Conservation (phyloP, 306 rosid species). For the Oxytropis ochrocephala region DNA sequence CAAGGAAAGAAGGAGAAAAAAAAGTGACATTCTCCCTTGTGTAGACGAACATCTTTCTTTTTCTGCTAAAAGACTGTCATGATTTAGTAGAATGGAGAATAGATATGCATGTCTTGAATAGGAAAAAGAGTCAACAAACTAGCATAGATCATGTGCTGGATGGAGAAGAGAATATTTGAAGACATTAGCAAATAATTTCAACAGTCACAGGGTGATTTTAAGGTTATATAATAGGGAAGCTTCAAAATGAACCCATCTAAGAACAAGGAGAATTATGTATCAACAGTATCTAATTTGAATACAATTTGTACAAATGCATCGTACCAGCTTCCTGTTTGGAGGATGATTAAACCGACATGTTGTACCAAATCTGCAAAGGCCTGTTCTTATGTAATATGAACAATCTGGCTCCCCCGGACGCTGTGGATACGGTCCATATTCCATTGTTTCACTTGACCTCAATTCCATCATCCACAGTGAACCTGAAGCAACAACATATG, state of each 20-base stretch:
- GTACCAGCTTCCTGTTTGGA: slow-evolving; percentile 82
- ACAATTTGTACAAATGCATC: slow-evolving; percentile 12
- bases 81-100: not conserved
- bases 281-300: slow-evolving; percentile 1
- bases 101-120: not conserved
- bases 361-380: slow-evolving; percentile 84
- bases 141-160: not conserved
- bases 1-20: not conserved
- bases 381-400: slow-evolving; percentile 88
- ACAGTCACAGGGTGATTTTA: not conserved
- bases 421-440: slow-evolving; percentile 73
- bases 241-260: slow-evolving; percentile 5
- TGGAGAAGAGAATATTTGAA: not conserved
- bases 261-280: not conserved
- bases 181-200: not conserved
- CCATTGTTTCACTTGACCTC: slow-evolving; percentile 69
- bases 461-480: slow-evolving; percentile 73
- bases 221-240: not conserved
- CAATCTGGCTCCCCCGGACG: slow-evolving; percentile 87
- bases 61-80: not conserved
- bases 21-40: not conserved
- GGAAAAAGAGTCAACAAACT: not conserved
- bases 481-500: slow-evolving; percentile 46
- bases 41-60: not conserved
- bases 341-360: slow-evolving; percentile 94